Evolutionary conservation across 176 grass and related monocot genomes (phyloP), one percentile per base, ranked within the genome.

Genomic region (Secale cereale): DNA sequence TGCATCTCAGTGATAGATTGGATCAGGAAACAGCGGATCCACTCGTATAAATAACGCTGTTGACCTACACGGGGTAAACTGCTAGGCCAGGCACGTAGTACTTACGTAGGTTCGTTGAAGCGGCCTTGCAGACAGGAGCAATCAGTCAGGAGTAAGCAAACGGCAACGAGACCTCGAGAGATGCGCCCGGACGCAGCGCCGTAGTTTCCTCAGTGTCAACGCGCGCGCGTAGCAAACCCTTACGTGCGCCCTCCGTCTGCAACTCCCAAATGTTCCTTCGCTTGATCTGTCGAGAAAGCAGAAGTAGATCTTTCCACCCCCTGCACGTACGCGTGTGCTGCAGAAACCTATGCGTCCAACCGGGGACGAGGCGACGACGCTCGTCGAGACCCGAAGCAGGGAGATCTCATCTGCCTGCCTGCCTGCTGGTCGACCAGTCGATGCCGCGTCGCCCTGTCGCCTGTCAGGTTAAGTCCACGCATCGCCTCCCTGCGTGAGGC

Each of bases 51-150:
- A 43, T 32, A 67, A 35, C 13, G 43, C 15, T 35, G 74, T 83
- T 86, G 84, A 90, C 84, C 84, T 76, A 90, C 6, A 7, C 45
- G 19, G 28, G 36, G 89, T 76, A 63, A 87, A 76, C 75, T 83
- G 17, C 43, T 48, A 50, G 67, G 9, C 85, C 80, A 91, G 12
- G 46, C 10, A 13, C 77, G 61, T n/a, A n/a, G n/a, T n/a, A n/a
- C n/a, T n/a, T n/a, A n/a, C n/a, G n/a, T 84, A 84, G 81, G 69
- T 84, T 87, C 85, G 81, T 87, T 87, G 85, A 79, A 76, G 76
- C 45, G 70, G 6, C 66, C 82, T 43, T 86, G 48, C 1, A 45
- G 30, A 31, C 30, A 43, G 30, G 10, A 11, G 27, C 39, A 66
- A 8, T 4, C 9, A 3, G 64, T 50, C n/a, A 70, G 16, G 28